Conservation (phyloP, 2,329 filamentous ascomycete genomes). For the Verticillium tricorpus region DNA sequence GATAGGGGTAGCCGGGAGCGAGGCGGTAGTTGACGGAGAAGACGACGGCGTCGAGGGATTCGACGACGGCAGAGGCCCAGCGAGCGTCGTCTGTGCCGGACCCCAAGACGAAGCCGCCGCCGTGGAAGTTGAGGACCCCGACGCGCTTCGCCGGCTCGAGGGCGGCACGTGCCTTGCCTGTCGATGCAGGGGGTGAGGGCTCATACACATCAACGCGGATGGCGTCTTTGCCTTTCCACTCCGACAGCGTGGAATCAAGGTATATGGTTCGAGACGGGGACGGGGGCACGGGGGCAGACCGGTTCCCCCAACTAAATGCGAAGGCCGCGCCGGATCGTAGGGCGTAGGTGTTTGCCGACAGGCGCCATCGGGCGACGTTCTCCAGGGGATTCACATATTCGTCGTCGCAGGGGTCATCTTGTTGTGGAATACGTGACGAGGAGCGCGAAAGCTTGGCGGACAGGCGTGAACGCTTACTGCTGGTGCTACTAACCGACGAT, state of each 20-base stretch:
- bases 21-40: slow-evolving; percentile 66
- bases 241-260: slow-evolving; percentile 37
- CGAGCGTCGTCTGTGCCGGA: slow-evolving; percentile 58
- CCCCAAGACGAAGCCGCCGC: slow-evolving; percentile 62
- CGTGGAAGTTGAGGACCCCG: slow-evolving; percentile 62
- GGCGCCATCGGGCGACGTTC: slow-evolving; percentile 36
- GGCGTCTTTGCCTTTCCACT: slow-evolving; percentile 28
- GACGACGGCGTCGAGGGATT: slow-evolving; percentile 51
- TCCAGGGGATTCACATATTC: slow-evolving; percentile 37
- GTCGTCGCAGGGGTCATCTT: neutral
- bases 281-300: slow-evolving; percentile 33
- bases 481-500: neutral
- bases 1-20: slow-evolving; percentile 60
- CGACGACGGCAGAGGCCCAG: slow-evolving; percentile 50
- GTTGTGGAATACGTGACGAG: neutral
- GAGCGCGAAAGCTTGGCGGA: neutral
- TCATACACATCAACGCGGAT: slow-evolving; percentile 45
- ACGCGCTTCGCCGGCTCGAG: slow-evolving; percentile 29
- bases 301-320: slow-evolving; percentile 37
- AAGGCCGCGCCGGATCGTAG: slow-evolving; percentile 39
- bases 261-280: slow-evolving; percentile 32
- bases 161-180: slow-evolving; percentile 19
- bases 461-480: neutral
- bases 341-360: slow-evolving; percentile 36
- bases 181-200: slow-evolving; percentile 13